Base-by-base conservation (phyloP, 106 monocot species). In the Amphibolis antarctica region DNA sequence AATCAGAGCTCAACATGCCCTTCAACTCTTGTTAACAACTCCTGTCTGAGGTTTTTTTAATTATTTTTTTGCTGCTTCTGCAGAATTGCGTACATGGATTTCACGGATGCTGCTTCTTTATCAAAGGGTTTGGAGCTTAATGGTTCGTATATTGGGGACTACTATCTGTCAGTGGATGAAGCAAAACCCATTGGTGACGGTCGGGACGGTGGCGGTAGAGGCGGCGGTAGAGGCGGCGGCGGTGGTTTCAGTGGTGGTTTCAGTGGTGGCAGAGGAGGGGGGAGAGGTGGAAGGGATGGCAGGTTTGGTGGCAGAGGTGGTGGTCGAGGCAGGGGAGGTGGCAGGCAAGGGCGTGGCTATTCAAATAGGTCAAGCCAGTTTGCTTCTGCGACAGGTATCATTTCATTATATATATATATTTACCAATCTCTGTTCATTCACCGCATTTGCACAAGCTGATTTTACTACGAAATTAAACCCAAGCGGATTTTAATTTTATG, bases 11-110 rank as follows among this genome's bases (percentile, higher is more conserved):
- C n/a, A n/a, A n/a, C n/a, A n/a, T n/a, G n/a, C n/a, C n/a, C n/a
- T n/a, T 0, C 46, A 46, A 46, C 14, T 14, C 14, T 14, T 46
- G 46, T 10, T 46, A 46, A 10, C 46, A 9, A 5, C 13, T 5
- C 13, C 45, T 46, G 45, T 28, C 0, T 42, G 0, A 5, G 9
- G 11, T 10, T 20, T n/a, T 42, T 0, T 42, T 60, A 18, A 19
- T 20, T 1, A 5, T 36, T 27, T 4, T 59, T 5, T 59, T 14
- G 19, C n/a, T 12, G 11, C 27, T 12, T 58, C 10, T 63, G 46
- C 23, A 63, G 86, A 44, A 72, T 81, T 55, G 83, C 86, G 1
- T 92, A 79, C 72, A 72, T 92, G 42, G 79, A 86, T 51, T 83
- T 92, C 44, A 59, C 55, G n/a, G 86, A 79, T 20, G 43, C 63